Evolutionary conservation across 345 rosid genomes (phyloP).

Genomic region (Gossypium stocksii): DNA sequence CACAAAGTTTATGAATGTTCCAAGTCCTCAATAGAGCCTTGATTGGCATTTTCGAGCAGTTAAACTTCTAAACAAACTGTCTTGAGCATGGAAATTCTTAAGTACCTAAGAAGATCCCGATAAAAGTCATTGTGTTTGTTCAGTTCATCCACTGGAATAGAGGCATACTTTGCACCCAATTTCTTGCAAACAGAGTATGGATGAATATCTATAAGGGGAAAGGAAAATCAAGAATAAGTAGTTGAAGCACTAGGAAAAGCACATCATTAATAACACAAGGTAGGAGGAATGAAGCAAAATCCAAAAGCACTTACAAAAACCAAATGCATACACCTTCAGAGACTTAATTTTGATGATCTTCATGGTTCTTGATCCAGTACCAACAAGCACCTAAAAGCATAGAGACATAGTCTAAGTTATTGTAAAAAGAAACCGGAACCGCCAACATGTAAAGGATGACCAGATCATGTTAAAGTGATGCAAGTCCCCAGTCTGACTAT

Average conservation of each 20-base stretch:
- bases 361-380: constrained; percentile 88
- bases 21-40: background rate
- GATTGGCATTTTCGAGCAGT: background rate
- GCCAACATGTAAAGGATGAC: background rate
- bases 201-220: constrained; percentile 55
- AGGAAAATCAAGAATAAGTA: constrained; percentile 13
- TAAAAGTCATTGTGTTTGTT: constrained; percentile 51
- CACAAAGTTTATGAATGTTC: background rate
- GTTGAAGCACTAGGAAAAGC: constrained; percentile 4
- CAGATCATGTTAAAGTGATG: background rate
- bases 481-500: constrained; percentile 32
- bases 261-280: background rate
- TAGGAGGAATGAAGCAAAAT: constrained; percentile 13
- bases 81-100: background rate
- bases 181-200: constrained; percentile 74
- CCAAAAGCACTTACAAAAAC: constrained; percentile 73
- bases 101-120: constrained; percentile 86
- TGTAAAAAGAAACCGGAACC: background rate
- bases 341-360: constrained; percentile 75
- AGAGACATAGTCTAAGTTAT: background rate
- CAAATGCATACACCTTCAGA: constrained; percentile 80
- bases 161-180: constrained; percentile 71
- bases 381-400: constrained; percentile 78
- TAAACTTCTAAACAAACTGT: background rate
- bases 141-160: constrained; percentile 50